Percentiles rank a stretch among this genome's conserved stretches.
Conservation (phyloP, 2,329 filamentous ascomycete genomes). For the Scytalidium sp. region DNA sequence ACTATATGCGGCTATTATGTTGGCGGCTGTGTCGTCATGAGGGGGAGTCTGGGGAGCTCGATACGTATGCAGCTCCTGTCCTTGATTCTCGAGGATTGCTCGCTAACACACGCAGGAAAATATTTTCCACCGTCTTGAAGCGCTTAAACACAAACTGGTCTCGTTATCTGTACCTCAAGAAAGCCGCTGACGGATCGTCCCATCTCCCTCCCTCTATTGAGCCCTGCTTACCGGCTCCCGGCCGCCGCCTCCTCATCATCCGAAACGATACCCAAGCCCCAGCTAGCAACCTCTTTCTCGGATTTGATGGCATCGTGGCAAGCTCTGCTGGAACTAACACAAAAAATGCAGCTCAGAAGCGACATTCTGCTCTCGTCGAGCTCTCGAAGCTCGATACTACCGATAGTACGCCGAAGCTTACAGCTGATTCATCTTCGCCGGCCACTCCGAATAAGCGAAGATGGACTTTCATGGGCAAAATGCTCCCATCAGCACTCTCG, state of each 20-base stretch:
- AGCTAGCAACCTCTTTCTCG: constrained; percentile 46
- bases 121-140: constrained; percentile 54
- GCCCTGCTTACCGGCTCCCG: constrained; percentile 67
- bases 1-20: constrained; percentile 69
- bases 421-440: constrained; percentile 11
- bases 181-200: constrained; percentile 49
- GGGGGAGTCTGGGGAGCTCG: constrained; percentile 46
- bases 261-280: constrained; percentile 54
- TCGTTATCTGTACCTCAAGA: constrained; percentile 58
- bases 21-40: constrained; percentile 67
- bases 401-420: constrained; percentile 13
- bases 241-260: constrained; percentile 66
- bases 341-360: constrained; percentile 18
- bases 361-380: constrained; percentile 19
- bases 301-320: constrained; percentile 55
- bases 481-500: constrained; percentile 47
- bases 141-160: constrained; percentile 60
- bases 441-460: constrained; percentile 45
- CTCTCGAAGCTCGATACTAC: constrained; percentile 12
- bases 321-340: constrained; percentile 2
- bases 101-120: constrained; percentile 42
- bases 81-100: not conserved
- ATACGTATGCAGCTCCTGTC: constrained; percentile 48
- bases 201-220: constrained; percentile 54
- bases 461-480: constrained; percentile 63